Base-by-base conservation (phyloP, 2,329 filamentous ascomycete genomes). In the Penicillium sp. region DNA sequence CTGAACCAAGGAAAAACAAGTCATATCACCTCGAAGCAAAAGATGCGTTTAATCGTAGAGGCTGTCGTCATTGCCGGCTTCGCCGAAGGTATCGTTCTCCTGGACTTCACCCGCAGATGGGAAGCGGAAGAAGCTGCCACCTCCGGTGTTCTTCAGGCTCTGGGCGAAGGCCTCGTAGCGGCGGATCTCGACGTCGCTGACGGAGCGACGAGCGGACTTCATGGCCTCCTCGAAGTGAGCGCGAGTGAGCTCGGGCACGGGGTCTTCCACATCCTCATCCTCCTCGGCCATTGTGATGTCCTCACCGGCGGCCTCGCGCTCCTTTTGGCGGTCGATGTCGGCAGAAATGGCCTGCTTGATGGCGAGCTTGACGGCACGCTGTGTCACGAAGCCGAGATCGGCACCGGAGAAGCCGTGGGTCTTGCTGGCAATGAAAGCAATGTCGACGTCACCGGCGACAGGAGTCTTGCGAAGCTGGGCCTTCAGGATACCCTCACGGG, bases 321-420 rank as follows among this genome's bases (percentile, higher is more conserved):
- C 88, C 86, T 96, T 96, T 72, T 84, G 82, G 67, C 91, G 90
- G 79, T 96, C 90, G 68, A 99, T 97, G 61, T 97, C 93, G 46
- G 84, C 74, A 19, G 87, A 82, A 69, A 99, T 99, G 31, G 93
- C 87, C 81, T 99, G 88, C 85, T 99, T 99, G 82, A 99, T 99
- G 68, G 94, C 94, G 72, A 97, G 88, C 87, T 99, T 99, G 83
- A 96, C 94, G 53, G 94, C 94, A 76, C 94, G 92, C 82, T 99
- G 94, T 25, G 94, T 97, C 74, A 99, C 92, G 82, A 97, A 99
- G 62, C 94, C 94, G 75, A 99, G 85, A 89, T 99, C 94, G 72
- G 94, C 94, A 92, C 94, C 94, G 56, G 94, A 97, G 86, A 97
- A 99, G 62, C 94, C 94, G 80, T 99, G 92, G 6, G 94, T 99